Evolutionary conservation across 768 basidiomycete species (phyloP), one percentile per base, ranked within the genome.

Genomic region (Lentinula detonsa): DNA sequence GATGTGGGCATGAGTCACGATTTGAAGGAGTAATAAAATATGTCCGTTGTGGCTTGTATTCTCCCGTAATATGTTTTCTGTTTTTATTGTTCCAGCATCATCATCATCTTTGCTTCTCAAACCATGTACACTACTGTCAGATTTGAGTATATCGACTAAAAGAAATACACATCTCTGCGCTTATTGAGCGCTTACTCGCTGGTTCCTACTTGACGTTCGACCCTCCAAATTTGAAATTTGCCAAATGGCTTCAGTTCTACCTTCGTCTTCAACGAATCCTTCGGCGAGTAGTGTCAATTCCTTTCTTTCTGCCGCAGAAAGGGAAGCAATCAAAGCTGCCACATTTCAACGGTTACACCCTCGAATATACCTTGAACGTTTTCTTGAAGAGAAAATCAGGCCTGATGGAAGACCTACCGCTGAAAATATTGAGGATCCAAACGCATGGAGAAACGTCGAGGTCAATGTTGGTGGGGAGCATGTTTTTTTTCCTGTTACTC

Each of bases 311-410:
- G 34, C 13, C n/a, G 31, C 50, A 51, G 31, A 51, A 16, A 35
- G 7, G 2, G 75, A 77, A 53, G 67, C 74, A 9, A 72, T 81
- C 18, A 80, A 81, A 66, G 81, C 81, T 0, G 72, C 78, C 4
- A 85, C 88, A 35, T 95, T 95, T 74, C 90, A 93, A 67, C 87
- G 93, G 13, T 81, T 99, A 0, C 94, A 98, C 67, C 96, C 97
- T 1, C 83, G 83, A 35, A 82, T 85, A 4, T 98, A 98, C 71
- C 85, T 98, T 50, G 87, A 93, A 65, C 82, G 90, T 6, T 98
- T 97, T 68, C 74, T 98, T 16, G 76, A 81, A 1, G 87, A 96
- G 68, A 77, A 84, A 7, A 78, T 90, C 60, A 74, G 97, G 58
- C 92, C 95, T 0, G 95, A 98, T 70, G 93, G 93, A 10, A 81